Conservation (phyloP, 2,329 filamentous ascomycete genomes). For the Trichophyton verrucosum region DNA sequence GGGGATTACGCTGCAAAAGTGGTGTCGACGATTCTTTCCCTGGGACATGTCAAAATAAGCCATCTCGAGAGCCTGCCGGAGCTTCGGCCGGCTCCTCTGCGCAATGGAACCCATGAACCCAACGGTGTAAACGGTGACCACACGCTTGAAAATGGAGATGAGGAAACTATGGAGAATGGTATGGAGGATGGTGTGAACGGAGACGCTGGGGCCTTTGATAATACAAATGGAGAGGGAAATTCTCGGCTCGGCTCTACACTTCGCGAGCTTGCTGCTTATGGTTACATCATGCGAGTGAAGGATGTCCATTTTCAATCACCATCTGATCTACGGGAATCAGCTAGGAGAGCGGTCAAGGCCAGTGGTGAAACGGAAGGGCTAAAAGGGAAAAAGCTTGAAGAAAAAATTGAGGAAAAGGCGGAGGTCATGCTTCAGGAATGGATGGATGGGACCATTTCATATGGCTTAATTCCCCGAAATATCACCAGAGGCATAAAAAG, state of each 20-base stretch:
- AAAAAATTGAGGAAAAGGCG: constrained; percentile 21
- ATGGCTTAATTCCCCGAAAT: constrained; percentile 22
- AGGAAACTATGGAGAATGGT: constrained; percentile 16
- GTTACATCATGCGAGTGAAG: constrained; percentile 29
- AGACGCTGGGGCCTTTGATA: constrained; percentile 21
- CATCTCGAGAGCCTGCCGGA: constrained; percentile 34
- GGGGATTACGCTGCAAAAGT: constrained; percentile 63
- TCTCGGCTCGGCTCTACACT: constrained; percentile 27
- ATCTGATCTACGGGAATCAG: constrained; percentile 29
- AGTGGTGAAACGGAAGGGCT: constrained; percentile 22
- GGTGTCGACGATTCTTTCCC: constrained; percentile 59
- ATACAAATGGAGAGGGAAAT: constrained; percentile 12
- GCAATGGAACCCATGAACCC: constrained; percentile 4
- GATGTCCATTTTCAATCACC: constrained; percentile 32
- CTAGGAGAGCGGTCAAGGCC: constrained; percentile 22
- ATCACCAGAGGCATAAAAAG: constrained; percentile 26
- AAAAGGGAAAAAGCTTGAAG: constrained; percentile 30
- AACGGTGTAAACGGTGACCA: constrained; percentile 19
- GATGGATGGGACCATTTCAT: constrained; percentile 25
- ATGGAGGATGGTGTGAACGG: constrained; percentile 23
- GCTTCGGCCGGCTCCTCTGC: constrained; percentile 13
- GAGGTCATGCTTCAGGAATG: constrained; percentile 23
- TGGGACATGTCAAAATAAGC: constrained; percentile 57
- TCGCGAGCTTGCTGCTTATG: constrained; percentile 30
- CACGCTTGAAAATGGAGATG: constrained; percentile 12